Evolutionary conservation across 495 filamentous ascomycete species (phyloP).

Genomic region (Aspergillus wentii): DNA sequence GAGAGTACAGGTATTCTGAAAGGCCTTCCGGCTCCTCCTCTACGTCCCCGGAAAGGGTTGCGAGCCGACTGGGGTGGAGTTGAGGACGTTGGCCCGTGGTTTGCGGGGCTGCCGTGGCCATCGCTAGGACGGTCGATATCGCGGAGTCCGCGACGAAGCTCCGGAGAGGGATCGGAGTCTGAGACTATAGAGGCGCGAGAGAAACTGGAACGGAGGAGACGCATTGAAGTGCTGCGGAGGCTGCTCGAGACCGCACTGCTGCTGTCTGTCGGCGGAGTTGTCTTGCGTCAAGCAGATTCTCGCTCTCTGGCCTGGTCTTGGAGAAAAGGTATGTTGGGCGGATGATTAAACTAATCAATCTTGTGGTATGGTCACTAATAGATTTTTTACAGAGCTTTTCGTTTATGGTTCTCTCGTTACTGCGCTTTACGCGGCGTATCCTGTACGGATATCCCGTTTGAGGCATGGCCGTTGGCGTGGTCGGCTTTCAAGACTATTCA

Average conservation of each 20-base stretch:
- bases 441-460: constrained; percentile 19
- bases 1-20: constrained; percentile 68
- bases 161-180: constrained; percentile 30
- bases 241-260: constrained; percentile 39
- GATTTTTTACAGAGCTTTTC: constrained; percentile 43
- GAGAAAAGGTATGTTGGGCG: constrained; percentile 32
- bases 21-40: constrained; percentile 71
- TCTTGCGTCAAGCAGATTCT: constrained; percentile 26
- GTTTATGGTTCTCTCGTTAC: constrained; percentile 34
- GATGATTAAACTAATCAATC: constrained; percentile 2
- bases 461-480: neutral
- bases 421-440: constrained; percentile 44
- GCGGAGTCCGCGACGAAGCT: constrained; percentile 34
- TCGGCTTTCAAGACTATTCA: constrained; percentile 22
- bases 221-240: constrained; percentile 41
- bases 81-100: constrained; percentile 28
- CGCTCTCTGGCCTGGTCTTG: constrained; percentile 34
- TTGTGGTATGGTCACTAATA: constrained; percentile 1
- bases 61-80: constrained; percentile 45
- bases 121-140: constrained; percentile 27
- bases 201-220: constrained; percentile 27
- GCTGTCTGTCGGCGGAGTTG: constrained; percentile 38
- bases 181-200: constrained; percentile 21
- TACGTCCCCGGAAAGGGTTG: constrained; percentile 70
- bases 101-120: constrained; percentile 32